Evolutionary conservation across 75 land plant genomes (phyloP).

Genomic region (Pinus albicaulis): DNA sequence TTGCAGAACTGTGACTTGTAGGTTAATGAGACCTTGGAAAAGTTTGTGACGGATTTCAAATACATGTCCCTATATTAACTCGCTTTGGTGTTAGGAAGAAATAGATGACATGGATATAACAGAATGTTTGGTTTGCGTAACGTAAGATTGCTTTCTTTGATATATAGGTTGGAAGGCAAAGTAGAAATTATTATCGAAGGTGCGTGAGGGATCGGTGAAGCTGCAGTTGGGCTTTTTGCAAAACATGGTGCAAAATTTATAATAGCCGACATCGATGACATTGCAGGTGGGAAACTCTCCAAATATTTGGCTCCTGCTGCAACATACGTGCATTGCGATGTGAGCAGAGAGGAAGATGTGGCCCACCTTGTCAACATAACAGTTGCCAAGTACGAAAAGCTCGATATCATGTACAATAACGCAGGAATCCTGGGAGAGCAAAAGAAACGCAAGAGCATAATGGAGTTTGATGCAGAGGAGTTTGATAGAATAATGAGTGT

Average conservation of each 20-base stretch:
- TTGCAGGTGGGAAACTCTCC: conserved; percentile 17
- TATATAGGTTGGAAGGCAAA: conserved; percentile 64
- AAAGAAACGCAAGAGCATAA: background rate
- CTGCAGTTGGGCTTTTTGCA: conserved; percentile 54
- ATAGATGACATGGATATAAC: no score
- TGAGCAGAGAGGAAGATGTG: conserved; percentile 52
- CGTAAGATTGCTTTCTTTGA: background rate
- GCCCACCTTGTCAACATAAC: conserved; percentile 29
- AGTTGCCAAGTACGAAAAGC: conserved; percentile 32
- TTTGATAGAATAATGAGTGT: conserved; percentile 30
- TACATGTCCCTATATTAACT: no score
- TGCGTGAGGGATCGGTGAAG: conserved; percentile 84
- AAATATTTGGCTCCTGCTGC: conserved; percentile 25
- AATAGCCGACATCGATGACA: conserved; percentile 68
- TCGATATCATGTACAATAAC: conserved; percentile 74
- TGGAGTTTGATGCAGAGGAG: conserved; percentile 16
- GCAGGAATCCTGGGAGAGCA: conserved; percentile 45
- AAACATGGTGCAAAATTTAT: conserved; percentile 70
- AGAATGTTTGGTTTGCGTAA: background rate
- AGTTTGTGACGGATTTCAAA: no score
- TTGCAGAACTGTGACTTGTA: no score
- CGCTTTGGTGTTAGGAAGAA: no score
- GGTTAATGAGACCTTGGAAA: no score
- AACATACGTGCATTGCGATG: conserved; percentile 70
- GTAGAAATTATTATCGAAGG: conserved; percentile 83